Conservation (phyloP, 495 filamentous ascomycete species). For the Talaromyces borbonicus region DNA sequence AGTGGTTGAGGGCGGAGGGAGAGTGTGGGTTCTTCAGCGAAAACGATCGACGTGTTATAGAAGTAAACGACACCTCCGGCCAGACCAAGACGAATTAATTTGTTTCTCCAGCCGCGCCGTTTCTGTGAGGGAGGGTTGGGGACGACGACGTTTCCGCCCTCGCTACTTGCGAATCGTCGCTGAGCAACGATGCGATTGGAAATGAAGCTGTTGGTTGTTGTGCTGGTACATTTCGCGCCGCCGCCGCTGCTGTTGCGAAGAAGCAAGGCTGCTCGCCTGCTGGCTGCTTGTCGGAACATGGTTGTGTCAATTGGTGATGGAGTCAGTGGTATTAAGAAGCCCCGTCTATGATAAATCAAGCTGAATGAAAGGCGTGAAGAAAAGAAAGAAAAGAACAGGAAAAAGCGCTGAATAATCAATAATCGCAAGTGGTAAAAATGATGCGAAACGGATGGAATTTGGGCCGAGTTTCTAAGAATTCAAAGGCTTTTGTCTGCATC, state of each 20-base stretch:
- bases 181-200: slow-evolving; percentile 28
- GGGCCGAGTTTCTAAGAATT: neutral
- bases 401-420: slow-evolving; percentile 1
- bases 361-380: neutral
- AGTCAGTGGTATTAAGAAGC: neutral
- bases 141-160: neutral
- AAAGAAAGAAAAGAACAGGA: neutral
- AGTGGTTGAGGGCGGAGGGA: neutral
- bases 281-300: slow-evolving; percentile 7
- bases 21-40: slow-evolving; percentile 66
- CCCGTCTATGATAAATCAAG: neutral
- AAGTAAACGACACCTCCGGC: slow-evolving; percentile 78
- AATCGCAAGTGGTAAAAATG: too few species aligned
- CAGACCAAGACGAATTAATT: slow-evolving; percentile 59
- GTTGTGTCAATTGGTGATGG: neutral
- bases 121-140: slow-evolving; percentile 46
- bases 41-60: slow-evolving; percentile 81
- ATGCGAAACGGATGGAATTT: slow-evolving; percentile 2
- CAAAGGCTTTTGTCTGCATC: neutral
- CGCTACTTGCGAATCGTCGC: slow-evolving; percentile 64
- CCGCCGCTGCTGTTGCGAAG: slow-evolving; percentile 5
- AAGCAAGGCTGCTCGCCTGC: slow-evolving; percentile 3
- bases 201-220: slow-evolving; percentile 11
- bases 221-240: too few species aligned
- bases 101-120: slow-evolving; percentile 73